phyloP scores from a whole-genome alignment of 2,329 filamentous ascomycete genomes.

The Pseudocercospora crystallina region DNA sequence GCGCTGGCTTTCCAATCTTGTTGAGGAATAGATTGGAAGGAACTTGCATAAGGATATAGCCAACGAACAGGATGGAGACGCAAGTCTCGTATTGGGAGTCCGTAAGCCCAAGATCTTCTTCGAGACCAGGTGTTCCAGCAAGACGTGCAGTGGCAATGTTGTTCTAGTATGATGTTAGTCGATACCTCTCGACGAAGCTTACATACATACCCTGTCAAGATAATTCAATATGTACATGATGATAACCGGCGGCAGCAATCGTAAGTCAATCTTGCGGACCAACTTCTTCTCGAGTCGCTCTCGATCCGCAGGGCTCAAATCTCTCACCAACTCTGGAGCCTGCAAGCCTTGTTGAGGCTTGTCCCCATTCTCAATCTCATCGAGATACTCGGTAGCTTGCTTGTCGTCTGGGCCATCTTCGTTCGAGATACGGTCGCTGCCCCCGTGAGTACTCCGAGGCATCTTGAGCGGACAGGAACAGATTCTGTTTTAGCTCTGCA shows the following conservation, averaged over 20 bases:
- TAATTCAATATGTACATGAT: constrained; percentile 79
- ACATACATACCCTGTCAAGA: constrained; percentile 44
- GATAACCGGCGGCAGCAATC: constrained; percentile 67
- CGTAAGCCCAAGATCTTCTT: constrained; percentile 46
- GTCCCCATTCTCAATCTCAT: constrained; percentile 20
- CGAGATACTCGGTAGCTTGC: constrained; percentile 19
- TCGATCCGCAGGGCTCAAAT: constrained; percentile 20
- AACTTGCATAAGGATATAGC: constrained; percentile 38
- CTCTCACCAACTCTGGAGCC: constrained; percentile 17
- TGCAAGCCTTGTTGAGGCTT: constrained; percentile 15
- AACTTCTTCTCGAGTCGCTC: constrained; percentile 52
- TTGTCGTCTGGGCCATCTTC: constrained; percentile 15
- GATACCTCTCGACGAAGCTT: not conserved
- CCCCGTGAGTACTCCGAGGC: constrained; percentile 16
- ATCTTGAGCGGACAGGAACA: constrained; percentile 7
- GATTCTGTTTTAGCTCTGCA: too few species aligned
- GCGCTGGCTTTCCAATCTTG: constrained; percentile 35
- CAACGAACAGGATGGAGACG: constrained; percentile 46
- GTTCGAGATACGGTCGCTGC: constrained; percentile 22
- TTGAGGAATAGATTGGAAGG: constrained; percentile 40
- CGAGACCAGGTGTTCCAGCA: constrained; percentile 40
- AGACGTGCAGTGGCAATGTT: constrained; percentile 33
- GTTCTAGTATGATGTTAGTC: constrained; percentile 17
- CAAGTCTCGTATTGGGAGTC: constrained; percentile 48
- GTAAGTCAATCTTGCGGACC: constrained; percentile 68